phyloP scores from a whole-genome alignment of 2,329 filamentous ascomycete genomes.

The Fusarium guadeloupense region DNA sequence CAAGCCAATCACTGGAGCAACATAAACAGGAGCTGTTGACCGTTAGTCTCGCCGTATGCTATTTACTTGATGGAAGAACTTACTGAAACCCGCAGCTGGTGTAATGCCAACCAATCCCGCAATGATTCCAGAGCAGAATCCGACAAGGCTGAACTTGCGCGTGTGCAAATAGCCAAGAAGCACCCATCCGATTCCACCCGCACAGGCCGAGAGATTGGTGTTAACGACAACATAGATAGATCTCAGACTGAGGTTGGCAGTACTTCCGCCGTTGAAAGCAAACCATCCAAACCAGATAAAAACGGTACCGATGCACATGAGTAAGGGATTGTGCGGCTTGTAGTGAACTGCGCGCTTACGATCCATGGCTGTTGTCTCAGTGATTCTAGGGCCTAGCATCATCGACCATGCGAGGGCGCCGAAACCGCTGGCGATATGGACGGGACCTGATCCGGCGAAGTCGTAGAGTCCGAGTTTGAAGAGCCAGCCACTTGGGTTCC shows the following conservation, averaged over 20 bases:
- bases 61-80: not conserved
- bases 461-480: conserved; percentile 68
- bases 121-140: conserved; percentile 61
- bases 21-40: conserved; percentile 56
- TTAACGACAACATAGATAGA: conserved; percentile 66
- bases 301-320: conserved; percentile 71
- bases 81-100: conserved; percentile 61
- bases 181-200: conserved; percentile 63
- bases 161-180: conserved; percentile 61
- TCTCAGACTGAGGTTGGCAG: conserved; percentile 61
- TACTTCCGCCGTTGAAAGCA: conserved; percentile 61
- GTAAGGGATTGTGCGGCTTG: conserved; percentile 69
- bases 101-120: conserved; percentile 67
- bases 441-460: conserved; percentile 70
- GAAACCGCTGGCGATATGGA: conserved; percentile 71
- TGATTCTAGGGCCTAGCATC: conserved; percentile 65
- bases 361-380: conserved; percentile 27
- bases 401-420: conserved; percentile 71
- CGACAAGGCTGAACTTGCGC: conserved; percentile 43
- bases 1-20: conserved; percentile 61
- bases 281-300: conserved; percentile 73
- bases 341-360: conserved; percentile 39
- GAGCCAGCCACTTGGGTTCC: conserved; percentile 73
- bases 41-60: not conserved
- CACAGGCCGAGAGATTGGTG: conserved; percentile 66